Base-by-base conservation (phyloP, 495 filamentous ascomycete genomes). In the Achaetomiella virescens region DNA sequence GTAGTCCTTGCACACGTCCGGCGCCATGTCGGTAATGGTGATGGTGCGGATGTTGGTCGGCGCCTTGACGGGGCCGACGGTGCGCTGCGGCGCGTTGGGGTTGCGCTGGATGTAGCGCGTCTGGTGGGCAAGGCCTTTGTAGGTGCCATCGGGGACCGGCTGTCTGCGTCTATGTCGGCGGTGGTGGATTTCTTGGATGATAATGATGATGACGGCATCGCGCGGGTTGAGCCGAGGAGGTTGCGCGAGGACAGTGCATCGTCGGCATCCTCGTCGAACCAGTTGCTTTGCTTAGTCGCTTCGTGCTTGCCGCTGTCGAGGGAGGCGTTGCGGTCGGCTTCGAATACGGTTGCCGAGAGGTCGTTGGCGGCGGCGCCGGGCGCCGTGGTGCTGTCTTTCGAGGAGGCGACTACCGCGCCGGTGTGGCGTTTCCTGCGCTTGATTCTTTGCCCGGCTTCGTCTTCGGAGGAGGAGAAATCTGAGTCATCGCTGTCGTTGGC, bases 251-350 rank as follows among this genome's bases (percentile, higher is more conserved):
- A 83, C 27, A 85, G 61, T 15, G 72, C 71, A n/a, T 61, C 60
- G 25, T 8, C 3, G 43, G 21, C 18, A 1, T 81, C 76, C 48
- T 91, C 87, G 57, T 91, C 90, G 71, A 87, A 93, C 90, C 91
- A 96, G 67, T 95, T 88, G n/a, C 80, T 84, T 20, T 82, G 80
- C 60, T 95, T 96, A 6, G 93, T 97, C n/a, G 93, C 93, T 65
- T 96, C 92, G 66, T 38, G 48, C 57, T 91, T 90, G 55, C 78
- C 81, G 54, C 76, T 72, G 25, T 83, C 77, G 40, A 95, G 81
- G 14, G 74, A 74, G 5, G 90, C 80, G 12, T 72, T 79, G 22
- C 79, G 76, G 60, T 84, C 80, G 46, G 84, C 84, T 40, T 78
- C 68, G 65, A 83, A 86, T 55, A 81, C 72, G 27, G 83, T 80